Evolutionary conservation across 176 grass and related monocot species (phyloP).

Genomic region (Aegilops umbellulata): DNA sequence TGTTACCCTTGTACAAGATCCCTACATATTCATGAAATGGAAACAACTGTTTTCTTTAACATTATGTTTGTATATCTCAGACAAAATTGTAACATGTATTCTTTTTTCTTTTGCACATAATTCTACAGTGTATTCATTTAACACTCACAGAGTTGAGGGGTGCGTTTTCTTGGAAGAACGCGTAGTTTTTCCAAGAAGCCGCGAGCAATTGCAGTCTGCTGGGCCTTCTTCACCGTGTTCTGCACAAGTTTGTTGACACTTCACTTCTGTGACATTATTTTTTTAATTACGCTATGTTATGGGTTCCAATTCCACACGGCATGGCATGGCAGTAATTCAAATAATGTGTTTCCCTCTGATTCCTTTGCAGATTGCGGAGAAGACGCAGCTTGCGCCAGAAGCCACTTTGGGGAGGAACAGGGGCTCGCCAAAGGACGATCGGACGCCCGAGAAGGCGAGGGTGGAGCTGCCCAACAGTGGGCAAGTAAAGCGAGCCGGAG

Average conservation of each 20-base stretch:
- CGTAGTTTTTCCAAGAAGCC: background rate
- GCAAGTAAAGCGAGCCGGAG: background rate
- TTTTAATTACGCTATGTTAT: no score
- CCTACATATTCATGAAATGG: background rate
- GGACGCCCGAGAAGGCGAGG: background rate
- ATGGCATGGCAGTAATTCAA: no score
- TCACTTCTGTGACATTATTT: no score
- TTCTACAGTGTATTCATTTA: no score
- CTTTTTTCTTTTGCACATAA: no score
- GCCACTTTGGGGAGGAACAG: background rate
- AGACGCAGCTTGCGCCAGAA: background rate
- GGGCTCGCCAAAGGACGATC: background rate
- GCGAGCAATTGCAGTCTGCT: background rate
- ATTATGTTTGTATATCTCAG: background rate
- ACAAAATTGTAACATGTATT: no score
- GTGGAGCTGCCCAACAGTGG: background rate
- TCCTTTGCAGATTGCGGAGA: background rate
- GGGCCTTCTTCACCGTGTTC: no score
- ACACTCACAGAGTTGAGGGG: no score
- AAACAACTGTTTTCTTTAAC: background rate
- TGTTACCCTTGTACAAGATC: background rate
- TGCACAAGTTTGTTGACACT: no score
- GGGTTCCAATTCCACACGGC: no score
- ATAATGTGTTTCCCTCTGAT: no score
- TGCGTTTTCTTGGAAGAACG: background rate